These are phyloP conservation scores for Alternaria sp. DNA, from an alignment of 2,329 filamentous ascomycete genomes.

Conservation along the genomic window DNA sequence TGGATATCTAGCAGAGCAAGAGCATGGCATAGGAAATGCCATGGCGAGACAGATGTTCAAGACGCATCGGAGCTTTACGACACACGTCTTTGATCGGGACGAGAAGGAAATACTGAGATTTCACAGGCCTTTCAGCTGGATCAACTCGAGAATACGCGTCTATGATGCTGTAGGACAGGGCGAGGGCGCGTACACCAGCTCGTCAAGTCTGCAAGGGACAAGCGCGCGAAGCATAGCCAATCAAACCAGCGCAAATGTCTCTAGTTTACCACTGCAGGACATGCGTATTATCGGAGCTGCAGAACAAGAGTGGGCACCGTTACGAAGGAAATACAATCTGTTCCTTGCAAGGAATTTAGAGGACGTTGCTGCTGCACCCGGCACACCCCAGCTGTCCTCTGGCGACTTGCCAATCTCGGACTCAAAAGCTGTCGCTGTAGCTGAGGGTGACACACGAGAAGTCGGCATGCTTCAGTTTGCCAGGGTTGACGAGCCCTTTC, in stretches of 20 bases:
- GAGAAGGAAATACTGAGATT: constrained; percentile 69
- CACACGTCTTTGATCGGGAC: constrained; percentile 70
- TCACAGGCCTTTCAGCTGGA: constrained; percentile 70
- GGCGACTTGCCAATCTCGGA: constrained; percentile 60
- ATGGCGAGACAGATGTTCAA: constrained; percentile 68
- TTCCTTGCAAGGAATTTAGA: constrained; percentile 65
- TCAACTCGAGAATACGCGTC: constrained; percentile 63
- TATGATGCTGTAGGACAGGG: constrained; percentile 43
- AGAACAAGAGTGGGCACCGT: constrained; percentile 70
- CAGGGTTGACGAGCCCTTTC: constrained; percentile 68
- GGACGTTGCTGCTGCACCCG: constrained; percentile 45
- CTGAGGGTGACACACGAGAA: constrained; percentile 44
- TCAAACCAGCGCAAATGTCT: constrained; percentile 61
- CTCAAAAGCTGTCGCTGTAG: constrained; percentile 57
- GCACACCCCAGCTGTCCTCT: constrained; percentile 53
- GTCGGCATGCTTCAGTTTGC: constrained; percentile 68
- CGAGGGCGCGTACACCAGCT: constrained; percentile 46
- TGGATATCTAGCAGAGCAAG: constrained; percentile 71
- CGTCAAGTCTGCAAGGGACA: constrained; percentile 57
- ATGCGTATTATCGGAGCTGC: constrained; percentile 72
- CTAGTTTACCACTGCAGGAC: constrained; percentile 61
- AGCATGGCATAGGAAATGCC: constrained; percentile 65
- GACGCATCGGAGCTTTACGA: constrained; percentile 71
- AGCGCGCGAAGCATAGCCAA: constrained; percentile 54
- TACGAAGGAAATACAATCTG: constrained; percentile 71